Evolutionary conservation across 805 yeast species (phyloP).

Genomic region (Nakazawaea populi): DNA sequence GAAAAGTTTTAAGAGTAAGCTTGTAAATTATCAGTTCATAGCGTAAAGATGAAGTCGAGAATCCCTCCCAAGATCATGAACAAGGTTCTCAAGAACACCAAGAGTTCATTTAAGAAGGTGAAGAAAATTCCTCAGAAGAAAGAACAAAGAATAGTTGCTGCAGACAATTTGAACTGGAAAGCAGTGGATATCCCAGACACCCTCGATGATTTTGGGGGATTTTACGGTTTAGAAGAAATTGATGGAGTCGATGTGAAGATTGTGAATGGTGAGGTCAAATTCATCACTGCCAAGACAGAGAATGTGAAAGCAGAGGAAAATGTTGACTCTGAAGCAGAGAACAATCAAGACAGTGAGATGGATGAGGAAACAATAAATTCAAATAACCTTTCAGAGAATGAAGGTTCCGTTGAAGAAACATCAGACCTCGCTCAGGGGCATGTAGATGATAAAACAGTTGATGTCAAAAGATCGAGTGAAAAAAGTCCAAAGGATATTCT

Average conservation of each 20-base stretch:
- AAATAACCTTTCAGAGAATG: too few relatives aligned
- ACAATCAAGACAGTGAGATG: slow-evolving; percentile 16
- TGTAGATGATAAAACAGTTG: slow-evolving; percentile 9
- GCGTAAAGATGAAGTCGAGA: slow-evolving; percentile 3
- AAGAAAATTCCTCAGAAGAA: background rate
- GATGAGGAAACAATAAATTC: slow-evolving; percentile 5
- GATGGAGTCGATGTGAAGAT: slow-evolving; percentile 86
- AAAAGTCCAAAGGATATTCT: slow-evolving; percentile 4
- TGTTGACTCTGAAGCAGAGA: slow-evolving; percentile 15
- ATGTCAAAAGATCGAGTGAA: background rate
- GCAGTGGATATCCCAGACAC: slow-evolving; percentile 78
- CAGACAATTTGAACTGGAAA: slow-evolving; percentile 66
- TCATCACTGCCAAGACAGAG: slow-evolving; percentile 32
- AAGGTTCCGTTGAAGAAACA: slow-evolving; percentile 12
- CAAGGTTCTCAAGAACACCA: slow-evolving; percentile 5
- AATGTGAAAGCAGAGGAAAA: slow-evolving; percentile 17
- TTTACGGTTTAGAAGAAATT: slow-evolving; percentile 88
- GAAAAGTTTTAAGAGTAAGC: background rate
- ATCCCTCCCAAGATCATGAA: slow-evolving; percentile 6
- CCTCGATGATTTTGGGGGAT: slow-evolving; percentile 82
- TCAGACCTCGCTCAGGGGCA: background rate
- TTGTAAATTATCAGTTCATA: background rate
- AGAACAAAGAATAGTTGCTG: slow-evolving; percentile 33
- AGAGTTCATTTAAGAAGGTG: background rate
- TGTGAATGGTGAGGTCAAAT: slow-evolving; percentile 61